Conservation (phyloP, 169 alveolate species). For the Plasmodium fragile region DNA sequence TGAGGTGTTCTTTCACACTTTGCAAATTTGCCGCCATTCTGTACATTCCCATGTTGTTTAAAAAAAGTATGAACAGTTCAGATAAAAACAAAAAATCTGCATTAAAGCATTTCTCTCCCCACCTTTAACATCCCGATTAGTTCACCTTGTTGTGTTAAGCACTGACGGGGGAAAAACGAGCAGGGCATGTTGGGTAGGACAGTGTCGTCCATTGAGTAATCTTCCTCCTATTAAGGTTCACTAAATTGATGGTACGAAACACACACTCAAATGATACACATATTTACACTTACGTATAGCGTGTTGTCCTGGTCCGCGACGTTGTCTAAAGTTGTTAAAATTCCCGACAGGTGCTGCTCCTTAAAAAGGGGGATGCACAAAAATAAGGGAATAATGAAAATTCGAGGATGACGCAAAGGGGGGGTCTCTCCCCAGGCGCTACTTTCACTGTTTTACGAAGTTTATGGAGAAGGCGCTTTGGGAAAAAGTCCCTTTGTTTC, state of each 20-base stretch:
- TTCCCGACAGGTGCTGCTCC: constrained; percentile 30
- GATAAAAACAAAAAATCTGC: background rate
- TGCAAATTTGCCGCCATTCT: background rate
- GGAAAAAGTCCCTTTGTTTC: background rate
- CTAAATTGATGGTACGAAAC: background rate
- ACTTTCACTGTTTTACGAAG: background rate
- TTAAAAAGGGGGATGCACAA: background rate
- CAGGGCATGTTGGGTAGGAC: background rate
- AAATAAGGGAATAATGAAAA: background rate
- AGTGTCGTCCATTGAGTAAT: background rate
- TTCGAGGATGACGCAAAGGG: background rate
- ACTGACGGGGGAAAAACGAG: background rate
- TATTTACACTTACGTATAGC: constrained; percentile 31
- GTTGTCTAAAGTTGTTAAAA: constrained; percentile 19
- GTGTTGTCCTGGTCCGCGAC: constrained; percentile 21
- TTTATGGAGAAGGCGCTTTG: background rate
- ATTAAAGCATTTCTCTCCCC: background rate
- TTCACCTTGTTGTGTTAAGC: background rate
- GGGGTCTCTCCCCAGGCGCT: background rate
- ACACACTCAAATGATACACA: background rate
- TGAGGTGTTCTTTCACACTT: background rate
- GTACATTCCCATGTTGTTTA: background rate
- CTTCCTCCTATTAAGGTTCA: background rate
- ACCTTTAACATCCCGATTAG: constrained; percentile 51
- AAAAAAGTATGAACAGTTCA: constrained; percentile 5